Evolutionary conservation across 208 protist species (phyloP), one percentile per base, ranked within the genome.

Genomic region (Blastocrithidia nonstop): DNA sequence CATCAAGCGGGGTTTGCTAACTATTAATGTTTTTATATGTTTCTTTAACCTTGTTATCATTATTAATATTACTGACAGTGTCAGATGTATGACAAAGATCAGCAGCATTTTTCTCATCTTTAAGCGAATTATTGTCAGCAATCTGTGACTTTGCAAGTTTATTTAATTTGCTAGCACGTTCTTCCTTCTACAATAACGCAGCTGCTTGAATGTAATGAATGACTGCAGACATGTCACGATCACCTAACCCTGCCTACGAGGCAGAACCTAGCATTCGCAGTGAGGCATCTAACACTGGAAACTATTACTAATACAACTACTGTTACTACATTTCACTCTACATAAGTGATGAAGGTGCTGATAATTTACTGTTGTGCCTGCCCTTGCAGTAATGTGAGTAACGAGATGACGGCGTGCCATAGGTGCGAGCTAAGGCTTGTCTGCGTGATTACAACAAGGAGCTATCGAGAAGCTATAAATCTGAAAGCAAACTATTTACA

Each of bases 141-240:
- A 50, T 13, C 43, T 45, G 6, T 50, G 57, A 22, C 48, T 50
- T 37, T 44, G 28, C 15, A 45, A 17, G 20, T 31, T 19, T 22
- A 43, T 21, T 22, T 50, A 38, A n/a, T n/a, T 11, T 35, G 11
- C 11, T 35, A n/a, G 29, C 29, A 35, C 11, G 32, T 41, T 67
- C 52, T 44, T 81, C 61, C n/a, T 41, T 26, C 37, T 77, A 65
- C 53, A 67, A 71, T 27, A 57, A 49, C 0, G 66, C 66, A 0
- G 72, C 78, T 0, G 78, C 69, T 19, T 83, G 51, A 16, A 90
- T 66, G 57, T 83, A 93, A 54, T 90, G 77, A 19, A 93, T 59
- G 4, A 80, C 72, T 2, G 71, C 53, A 22, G 76, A 57, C 32
- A 93, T 65, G 38, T 93, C 84, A 13, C 76, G 63, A 28, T 80